A percentile compares a stretch with the other conserved stretches of the same genome.
phyloP scores from a whole-genome alignment of 1,284 basidiomycete species.

The Pyrrhoderma lamaoense region DNA sequence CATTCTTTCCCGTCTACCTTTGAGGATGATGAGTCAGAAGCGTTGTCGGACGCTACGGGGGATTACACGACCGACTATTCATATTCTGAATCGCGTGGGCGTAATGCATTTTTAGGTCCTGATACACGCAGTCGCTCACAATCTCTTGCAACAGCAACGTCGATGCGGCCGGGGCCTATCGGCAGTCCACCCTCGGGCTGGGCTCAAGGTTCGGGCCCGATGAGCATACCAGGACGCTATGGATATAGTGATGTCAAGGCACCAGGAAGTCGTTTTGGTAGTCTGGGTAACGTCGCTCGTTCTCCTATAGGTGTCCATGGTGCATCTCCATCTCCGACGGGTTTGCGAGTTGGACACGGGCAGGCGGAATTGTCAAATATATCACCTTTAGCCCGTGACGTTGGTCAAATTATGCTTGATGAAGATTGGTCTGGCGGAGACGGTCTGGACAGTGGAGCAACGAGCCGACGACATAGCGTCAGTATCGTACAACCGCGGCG shows the following conservation, averaged over 20 bases:
- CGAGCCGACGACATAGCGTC: constrained; percentile 79
- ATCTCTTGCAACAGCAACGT: constrained; percentile 50
- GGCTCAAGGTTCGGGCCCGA: constrained; percentile 31
- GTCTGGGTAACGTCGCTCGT: constrained; percentile 47
- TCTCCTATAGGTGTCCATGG: constrained; percentile 35
- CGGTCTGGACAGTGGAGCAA: constrained; percentile 58
- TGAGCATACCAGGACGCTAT: constrained; percentile 50
- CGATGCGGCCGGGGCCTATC: constrained; percentile 36
- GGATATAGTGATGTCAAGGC: constrained; percentile 46
- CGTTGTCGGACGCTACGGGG: constrained; percentile 33
- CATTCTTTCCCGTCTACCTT: constrained; percentile 55
- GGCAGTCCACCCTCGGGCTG: constrained; percentile 36
- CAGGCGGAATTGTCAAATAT: constrained; percentile 60
- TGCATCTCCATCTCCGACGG: constrained; percentile 36
- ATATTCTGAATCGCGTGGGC: constrained; percentile 20
- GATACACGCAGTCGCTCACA: constrained; percentile 67
- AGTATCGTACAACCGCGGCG: constrained; percentile 73
- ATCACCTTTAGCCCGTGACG: constrained; percentile 73
- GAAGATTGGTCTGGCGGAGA: constrained; percentile 46
- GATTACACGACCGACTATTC: constrained; percentile 2
- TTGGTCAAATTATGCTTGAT: constrained; percentile 66
- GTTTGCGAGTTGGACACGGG: constrained; percentile 32
- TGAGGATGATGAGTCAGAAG: constrained; percentile 67
- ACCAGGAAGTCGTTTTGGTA: constrained; percentile 56
- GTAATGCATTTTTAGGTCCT: constrained; percentile 35